Evolutionary conservation across 305 asterid genomes (phyloP), one percentile per base, ranked within the genome.

Genomic region (Fraxinus latifolia): DNA sequence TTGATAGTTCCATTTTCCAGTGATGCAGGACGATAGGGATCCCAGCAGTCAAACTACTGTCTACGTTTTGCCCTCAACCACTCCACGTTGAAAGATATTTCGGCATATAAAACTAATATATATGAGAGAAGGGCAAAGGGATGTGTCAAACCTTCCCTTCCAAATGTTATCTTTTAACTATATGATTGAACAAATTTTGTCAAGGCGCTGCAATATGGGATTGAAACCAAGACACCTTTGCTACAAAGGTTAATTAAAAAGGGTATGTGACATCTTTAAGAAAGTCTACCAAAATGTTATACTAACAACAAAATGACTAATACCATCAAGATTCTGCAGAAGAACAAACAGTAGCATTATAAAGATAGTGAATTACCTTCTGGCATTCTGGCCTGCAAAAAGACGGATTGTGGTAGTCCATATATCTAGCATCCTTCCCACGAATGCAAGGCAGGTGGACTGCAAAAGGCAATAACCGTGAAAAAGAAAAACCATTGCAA

Each of bases 321-420:
- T 23, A 65, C 15, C 32, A 23, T 65, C 73, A 65, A 65, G 17
- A 65, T 65, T 62, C 72, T 19, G 72, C 33, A 62, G 72, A 62
- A 23, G 72, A 62, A 62, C 32, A 82, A 58, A 58, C 4, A 80
- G 29, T 14, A 7, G 34, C 83, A 70, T 79, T 53, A 27, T 36
- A 65, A 14, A 65, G 14, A 65, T 23, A 11, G 15, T 5, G 1
- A 65, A 71, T 65, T 90, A 95, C 99, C 95, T 88, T 86, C 88
- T 83, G 91, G 91, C 99, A 95, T 77, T 85, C 90, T 80, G 84
- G 84, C 79, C 97, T 93, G 88, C 99, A 95, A 87, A 93, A 95
- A 15, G 89, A 83, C 58, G 80, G 83, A 80, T 37, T 80, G 78
- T 82, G 88, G 55, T 85, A 79, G 60, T 87, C 84, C 82, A 81